A percentile compares a stretch with the other conserved stretches of the same genome.
phyloP scores from a whole-genome alignment of 371 early-diverging fungal species.

The Encephalitozoon intestinalis region DNA sequence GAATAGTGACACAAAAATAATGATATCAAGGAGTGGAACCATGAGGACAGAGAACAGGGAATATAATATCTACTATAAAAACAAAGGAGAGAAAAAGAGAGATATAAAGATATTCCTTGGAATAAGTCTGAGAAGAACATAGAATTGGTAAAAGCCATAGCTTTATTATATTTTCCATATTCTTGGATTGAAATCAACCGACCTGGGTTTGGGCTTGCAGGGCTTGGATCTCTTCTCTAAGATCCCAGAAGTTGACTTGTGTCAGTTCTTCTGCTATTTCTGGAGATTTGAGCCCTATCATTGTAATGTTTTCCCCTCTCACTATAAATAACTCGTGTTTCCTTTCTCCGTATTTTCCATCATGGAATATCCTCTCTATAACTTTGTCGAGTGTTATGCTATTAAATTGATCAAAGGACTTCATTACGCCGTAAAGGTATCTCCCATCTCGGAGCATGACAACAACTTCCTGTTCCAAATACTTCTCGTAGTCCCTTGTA shows the following conservation, averaged over 20 bases:
- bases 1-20: neutral
- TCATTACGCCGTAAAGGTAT: slow-evolving; percentile 52
- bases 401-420: slow-evolving; percentile 62
- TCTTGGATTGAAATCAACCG: neutral
- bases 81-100: slow-evolving; percentile 34
- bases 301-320: slow-evolving; percentile 60
- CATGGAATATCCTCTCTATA: slow-evolving; percentile 41
- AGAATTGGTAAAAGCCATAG: neutral
- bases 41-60: slow-evolving; percentile 32
- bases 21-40: slow-evolving; percentile 26
- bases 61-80: slow-evolving; percentile 37
- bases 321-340: slow-evolving; percentile 51
- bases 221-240: neutral
- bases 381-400: slow-evolving; percentile 56
- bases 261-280: neutral
- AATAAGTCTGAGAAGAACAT: neutral
- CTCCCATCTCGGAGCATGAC: slow-evolving; percentile 48
- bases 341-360: slow-evolving; percentile 49
- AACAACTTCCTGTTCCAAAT: slow-evolving; percentile 55
- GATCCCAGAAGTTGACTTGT: neutral
- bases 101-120: slow-evolving; percentile 39
- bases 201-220: neutral
- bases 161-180: neutral
- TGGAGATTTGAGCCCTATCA: slow-evolving; percentile 37
- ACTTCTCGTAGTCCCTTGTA: slow-evolving; percentile 48